These are phyloP conservation scores for Haplographium delicatum DNA, from an alignment of 495 filamentous ascomycete species.

Conservation along the genomic window DNA sequence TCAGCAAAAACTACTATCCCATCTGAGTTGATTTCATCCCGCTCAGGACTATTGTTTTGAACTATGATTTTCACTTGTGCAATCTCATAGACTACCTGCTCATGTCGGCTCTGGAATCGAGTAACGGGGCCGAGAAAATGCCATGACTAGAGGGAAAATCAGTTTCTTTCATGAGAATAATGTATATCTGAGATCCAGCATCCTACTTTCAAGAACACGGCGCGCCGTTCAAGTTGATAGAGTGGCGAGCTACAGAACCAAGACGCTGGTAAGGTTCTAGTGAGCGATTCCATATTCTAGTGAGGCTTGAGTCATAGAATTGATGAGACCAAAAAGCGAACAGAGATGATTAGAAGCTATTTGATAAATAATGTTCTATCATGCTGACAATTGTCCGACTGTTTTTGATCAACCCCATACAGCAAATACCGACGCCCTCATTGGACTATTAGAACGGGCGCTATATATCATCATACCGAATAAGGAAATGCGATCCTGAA, in stretches of 20 bases:
- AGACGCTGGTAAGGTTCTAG: conserved; percentile 36
- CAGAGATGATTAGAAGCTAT: too few relatives aligned
- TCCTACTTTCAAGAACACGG: conserved; percentile 54
- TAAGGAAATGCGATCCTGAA: conserved; percentile 21
- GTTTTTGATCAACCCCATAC: too few relatives aligned
- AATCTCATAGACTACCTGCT: conserved; percentile 49
- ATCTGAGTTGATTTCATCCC: conserved; percentile 28
- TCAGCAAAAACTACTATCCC: conserved; percentile 40
- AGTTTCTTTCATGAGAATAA: conserved; percentile 35
- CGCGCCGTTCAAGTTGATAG: conserved; percentile 47
- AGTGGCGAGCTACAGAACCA: conserved; percentile 36
- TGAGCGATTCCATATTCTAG: conserved; percentile 18
- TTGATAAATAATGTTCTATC: too few relatives aligned
- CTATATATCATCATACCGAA: conserved; percentile 19
- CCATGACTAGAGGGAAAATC: conserved; percentile 43
- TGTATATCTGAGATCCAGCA: conserved; percentile 45
- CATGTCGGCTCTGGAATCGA: conserved; percentile 40
- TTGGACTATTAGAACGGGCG: too few relatives aligned
- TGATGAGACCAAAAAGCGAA: too few relatives aligned
- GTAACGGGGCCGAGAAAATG: conserved; percentile 59
- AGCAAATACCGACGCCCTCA: too few relatives aligned
- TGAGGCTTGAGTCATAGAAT: background rate
- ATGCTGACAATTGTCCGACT: too few relatives aligned
- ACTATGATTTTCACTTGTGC: conserved; percentile 46
- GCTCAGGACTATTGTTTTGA: conserved; percentile 31